Base-by-base conservation (phyloP, 352 stramenopile genomes). In the Achlya hypogyna region DNA sequence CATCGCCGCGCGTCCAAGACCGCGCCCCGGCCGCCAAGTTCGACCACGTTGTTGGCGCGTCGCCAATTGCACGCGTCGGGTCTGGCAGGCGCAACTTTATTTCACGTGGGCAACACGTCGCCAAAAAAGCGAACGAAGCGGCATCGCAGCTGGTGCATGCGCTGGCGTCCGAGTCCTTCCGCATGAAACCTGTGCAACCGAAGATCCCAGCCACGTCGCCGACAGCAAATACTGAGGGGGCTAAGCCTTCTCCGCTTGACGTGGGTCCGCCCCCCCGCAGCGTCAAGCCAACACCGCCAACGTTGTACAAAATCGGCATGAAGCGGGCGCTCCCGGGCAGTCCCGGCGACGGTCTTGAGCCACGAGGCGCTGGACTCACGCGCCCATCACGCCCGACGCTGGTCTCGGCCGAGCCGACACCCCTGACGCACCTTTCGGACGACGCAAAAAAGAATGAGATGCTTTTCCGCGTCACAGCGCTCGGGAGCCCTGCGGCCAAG, bases 81-180 rank as follows among this genome's bases (percentile, higher is more conserved):
- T n/a, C n/a, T n/a, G n/a, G n/a, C 38, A 45, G 2, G 31, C 12
- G 8, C 25, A 56, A 10, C 6, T 56, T 49, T 49, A 49, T 49
- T 49, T 20, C 42, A 9, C 20, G n/a, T 5, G 27, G 40, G 16
- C 40, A 45, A 16, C 47, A 58, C 10, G 10, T 56, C 23, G n/a
- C 34, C 32, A 67, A 59, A n/a, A 47, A 58, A 67, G 60, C 60
- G 5, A 49, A 52, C 23, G 25, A 28, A 1, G 25, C 38, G 10
- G 60, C 60, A 23, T 67, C 60, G 5, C 25, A 45, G 32, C 56
- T 67, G 60, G 60, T 67, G n/a, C 60, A 67, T 16, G 47, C 42
- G 16, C 47, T 67, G 1, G 60, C 60, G 27, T n/a, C 20, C 28
- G 9, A 58, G 28, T 67, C 60, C 16, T 59, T 67, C 59, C 49